A percentile compares a stretch with the other conserved stretches of the same genome.
These are phyloP conservation scores for Candida xyloterini DNA, from an alignment of 805 yeast species.

Conservation along the genomic window DNA sequence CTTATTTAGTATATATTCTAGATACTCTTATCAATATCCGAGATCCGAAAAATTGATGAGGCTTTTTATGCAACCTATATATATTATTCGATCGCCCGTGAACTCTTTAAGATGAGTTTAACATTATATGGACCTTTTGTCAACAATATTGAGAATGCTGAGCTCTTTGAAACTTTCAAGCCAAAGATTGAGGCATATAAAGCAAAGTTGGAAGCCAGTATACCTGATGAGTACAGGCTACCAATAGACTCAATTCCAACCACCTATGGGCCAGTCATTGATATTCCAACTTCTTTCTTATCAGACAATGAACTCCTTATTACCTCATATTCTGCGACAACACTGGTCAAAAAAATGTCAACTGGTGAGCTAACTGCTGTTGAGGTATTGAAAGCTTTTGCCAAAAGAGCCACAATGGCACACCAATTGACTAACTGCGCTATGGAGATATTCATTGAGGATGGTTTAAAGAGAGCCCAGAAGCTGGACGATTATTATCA, in stretches of 20 bases:
- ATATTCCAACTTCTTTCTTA: constrained; percentile 17
- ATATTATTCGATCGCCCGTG: background rate
- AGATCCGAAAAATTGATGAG: background rate
- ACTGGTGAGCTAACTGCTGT: constrained; percentile 39
- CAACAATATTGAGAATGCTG: constrained; percentile 23
- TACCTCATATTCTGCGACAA: constrained; percentile 38
- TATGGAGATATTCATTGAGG: constrained; percentile 44
- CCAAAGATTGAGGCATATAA: constrained; percentile 36
- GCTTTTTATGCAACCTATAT: background rate
- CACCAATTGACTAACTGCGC: constrained; percentile 51
- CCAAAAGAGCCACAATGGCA: constrained; percentile 46
- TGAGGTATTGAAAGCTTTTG: constrained; percentile 44
- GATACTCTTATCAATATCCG: background rate
- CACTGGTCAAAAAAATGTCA: constrained; percentile 36
- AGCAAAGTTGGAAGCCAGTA: constrained; percentile 24
- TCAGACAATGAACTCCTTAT: constrained; percentile 38
- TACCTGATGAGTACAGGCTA: constrained; percentile 26
- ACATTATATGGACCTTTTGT: constrained; percentile 3
- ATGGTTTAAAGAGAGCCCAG: constrained; percentile 46
- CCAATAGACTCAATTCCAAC: constrained; percentile 23
- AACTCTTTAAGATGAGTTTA: background rate
- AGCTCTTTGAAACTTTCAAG: constrained; percentile 25
- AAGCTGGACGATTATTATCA: constrained; percentile 49
- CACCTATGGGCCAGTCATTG: constrained; percentile 25
- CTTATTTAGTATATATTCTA: no score